Evolutionary conservation across 768 basidiomycete genomes (phyloP).

Genomic region (Suillus paluster): DNA sequence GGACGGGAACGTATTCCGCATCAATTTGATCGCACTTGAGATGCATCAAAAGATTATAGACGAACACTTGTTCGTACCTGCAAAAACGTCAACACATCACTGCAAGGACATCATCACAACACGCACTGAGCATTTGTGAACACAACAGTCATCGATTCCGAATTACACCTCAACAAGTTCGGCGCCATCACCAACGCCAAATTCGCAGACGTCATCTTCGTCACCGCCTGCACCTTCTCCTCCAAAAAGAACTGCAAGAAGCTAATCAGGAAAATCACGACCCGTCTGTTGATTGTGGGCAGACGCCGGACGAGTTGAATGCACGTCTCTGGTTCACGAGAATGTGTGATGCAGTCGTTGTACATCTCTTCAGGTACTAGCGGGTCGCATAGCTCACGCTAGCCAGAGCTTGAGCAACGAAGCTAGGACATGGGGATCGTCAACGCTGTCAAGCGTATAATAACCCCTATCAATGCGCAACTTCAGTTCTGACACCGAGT

Average conservation of each 20-base stretch:
- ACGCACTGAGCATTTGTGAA: constrained; percentile 92
- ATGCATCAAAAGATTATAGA: constrained; percentile 81
- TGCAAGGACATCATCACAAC: neutral
- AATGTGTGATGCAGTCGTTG: constrained; percentile 81
- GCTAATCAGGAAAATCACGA: constrained; percentile 86
- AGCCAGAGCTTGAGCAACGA: constrained; percentile 94
- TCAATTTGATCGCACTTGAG: constrained; percentile 80
- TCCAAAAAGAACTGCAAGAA: constrained; percentile 90
- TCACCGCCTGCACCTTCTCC: constrained; percentile 68
- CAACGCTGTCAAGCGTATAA: constrained; percentile 87
- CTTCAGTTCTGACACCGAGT: constrained; percentile 87
- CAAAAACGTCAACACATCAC: constrained; percentile 11
- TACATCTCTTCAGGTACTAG: constrained; percentile 90
- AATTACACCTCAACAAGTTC: constrained; percentile 84
- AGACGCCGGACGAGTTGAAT: constrained; percentile 76
- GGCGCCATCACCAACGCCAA: constrained; percentile 92
- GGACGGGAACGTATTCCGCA: constrained; percentile 72
- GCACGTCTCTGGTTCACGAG: constrained; percentile 70
- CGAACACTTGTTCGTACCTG: constrained; percentile 89
- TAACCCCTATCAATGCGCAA: constrained; percentile 89
- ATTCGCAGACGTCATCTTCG: constrained; percentile 92
- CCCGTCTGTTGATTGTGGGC: constrained; percentile 85
- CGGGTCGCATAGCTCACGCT: constrained; percentile 89
- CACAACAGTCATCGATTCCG: constrained; percentile 85
- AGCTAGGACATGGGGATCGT: constrained; percentile 89